Evolutionary conservation across 768 basidiomycete genomes (phyloP), one percentile per base, ranked within the genome.

Genomic region (Russula earlei): DNA sequence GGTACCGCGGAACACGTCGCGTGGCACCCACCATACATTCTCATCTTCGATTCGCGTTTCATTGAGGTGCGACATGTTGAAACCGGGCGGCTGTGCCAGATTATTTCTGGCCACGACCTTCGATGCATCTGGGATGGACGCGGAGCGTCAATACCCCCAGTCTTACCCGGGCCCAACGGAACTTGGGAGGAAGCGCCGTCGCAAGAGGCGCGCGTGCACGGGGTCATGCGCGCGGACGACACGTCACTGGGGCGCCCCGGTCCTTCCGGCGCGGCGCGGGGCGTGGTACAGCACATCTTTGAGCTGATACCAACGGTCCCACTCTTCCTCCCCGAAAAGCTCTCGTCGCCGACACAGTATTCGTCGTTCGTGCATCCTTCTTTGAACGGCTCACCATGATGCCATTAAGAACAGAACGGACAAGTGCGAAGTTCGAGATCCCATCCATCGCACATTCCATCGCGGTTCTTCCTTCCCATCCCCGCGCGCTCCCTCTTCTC

Each of bases 81-180:
- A 61, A 87, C 83, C 0, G 88, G 90, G 4, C 78, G 85, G 0
- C 78, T 91, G 5, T 81, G 80, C 1, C 90, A 93, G 67, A 87
- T 92, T 66, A 85, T 92, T 56, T 77, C 81, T 0, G 91, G 91
- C 1, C 78, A 78, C 53, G 89, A 92, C 60, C 76, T 94, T 42
- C 82, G 85, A 25, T 91, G 90, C 64, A 80, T 91, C 25, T 96
- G 91, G 87, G 92, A 97, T 66, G 94, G 90, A 12, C 83, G 90
- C 64, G 69, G 79, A 19, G 64, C 64, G 38, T 67, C 63, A 43
- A 63, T 59, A 19, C 65, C 58, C 5, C 64, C 57, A 29, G 54
- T 56, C 17, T 74, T 72, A 25, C 75, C 78, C 1, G 75, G 75
- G 11, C 72, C 75, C 5, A 71, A 74, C 11, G 76, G 77, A 2